These are phyloP conservation scores for Mycosphaerella sp. DNA, from an alignment of 2,329 filamentous ascomycete genomes.

Conservation along the genomic window DNA sequence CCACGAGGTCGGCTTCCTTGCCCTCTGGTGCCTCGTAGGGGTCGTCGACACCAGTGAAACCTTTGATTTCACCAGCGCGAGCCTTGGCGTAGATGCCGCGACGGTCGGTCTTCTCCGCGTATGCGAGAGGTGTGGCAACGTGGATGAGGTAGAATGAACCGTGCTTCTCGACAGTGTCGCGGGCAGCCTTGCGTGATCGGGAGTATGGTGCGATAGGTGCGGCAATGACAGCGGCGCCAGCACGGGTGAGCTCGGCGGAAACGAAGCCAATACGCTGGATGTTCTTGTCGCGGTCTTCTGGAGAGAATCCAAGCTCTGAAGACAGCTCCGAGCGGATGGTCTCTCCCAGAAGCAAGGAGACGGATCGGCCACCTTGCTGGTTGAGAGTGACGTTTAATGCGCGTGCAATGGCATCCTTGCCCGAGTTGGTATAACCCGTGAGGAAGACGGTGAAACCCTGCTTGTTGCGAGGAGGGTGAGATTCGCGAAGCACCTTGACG, in stretches of 20 bases:
- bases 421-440: conserved; percentile 91
- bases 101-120: conserved; percentile 93
- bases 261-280: conserved; percentile 95
- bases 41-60: conserved; percentile 97
- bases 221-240: conserved; percentile 90
- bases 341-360: conserved; percentile 90
- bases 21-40: conserved; percentile 82
- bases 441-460: conserved; percentile 99
- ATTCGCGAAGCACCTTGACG: conserved; percentile 90
- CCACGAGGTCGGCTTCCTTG: conserved; percentile 76
- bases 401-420: conserved; percentile 94
- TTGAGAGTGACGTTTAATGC: conserved; percentile 95
- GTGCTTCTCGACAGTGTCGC: conserved; percentile 78
- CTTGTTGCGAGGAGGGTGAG: conserved; percentile 80
- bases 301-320: conserved; percentile 90
- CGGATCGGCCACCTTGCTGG: conserved; percentile 92
- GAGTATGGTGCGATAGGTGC: conserved; percentile 95
- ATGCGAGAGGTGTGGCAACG: conserved; percentile 85
- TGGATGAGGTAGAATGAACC: conserved; percentile 94
- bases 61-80: conserved; percentile 85
- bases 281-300: conserved; percentile 88
- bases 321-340: conserved; percentile 91
- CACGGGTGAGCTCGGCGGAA: conserved; percentile 84
- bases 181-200: conserved; percentile 65
- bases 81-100: conserved; percentile 82